A percentile compares a stretch with the other conserved stretches of the same genome.
Evolutionary conservation across 176 grass and related monocot species (phyloP).

Genomic region (Juncus effusus): DNA sequence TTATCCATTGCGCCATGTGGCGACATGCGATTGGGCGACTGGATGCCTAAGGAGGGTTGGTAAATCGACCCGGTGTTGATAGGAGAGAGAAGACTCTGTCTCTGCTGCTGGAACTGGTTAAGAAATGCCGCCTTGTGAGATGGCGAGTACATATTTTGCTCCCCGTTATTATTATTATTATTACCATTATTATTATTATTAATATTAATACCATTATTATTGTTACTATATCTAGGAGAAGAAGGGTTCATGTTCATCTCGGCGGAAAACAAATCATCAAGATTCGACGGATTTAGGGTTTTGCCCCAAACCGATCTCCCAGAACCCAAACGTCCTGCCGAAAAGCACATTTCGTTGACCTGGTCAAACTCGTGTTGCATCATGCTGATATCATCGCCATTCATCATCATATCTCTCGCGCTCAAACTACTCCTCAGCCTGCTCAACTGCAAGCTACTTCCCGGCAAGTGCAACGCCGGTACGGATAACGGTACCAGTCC

Average conservation of each 20-base stretch:
- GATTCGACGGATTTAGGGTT: slow-evolving; percentile 49
- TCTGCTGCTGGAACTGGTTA: slow-evolving; percentile 83
- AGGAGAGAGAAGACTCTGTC: slow-evolving; percentile 70
- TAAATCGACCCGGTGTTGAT: slow-evolving; percentile 61
- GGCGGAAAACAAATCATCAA: slow-evolving; percentile 76
- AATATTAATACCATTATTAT: slow-evolving; percentile 36
- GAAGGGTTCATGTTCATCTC: slow-evolving; percentile 47
- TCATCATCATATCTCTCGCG: slow-evolving; percentile 54
- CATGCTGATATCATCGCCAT: slow-evolving; percentile 42
- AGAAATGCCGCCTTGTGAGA: slow-evolving; percentile 71
- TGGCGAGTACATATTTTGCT: slow-evolving; percentile 60
- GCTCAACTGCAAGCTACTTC: slow-evolving; percentile 73
- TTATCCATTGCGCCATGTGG: slow-evolving; percentile 41
- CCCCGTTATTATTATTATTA: slow-evolving; percentile 29
- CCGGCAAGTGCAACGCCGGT: slow-evolving; percentile 58
- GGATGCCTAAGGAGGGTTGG: slow-evolving; percentile 54
- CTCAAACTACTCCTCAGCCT: slow-evolving; percentile 61
- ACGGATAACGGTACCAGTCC: slow-evolving; percentile 62
- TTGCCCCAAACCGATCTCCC: slow-evolving; percentile 36
- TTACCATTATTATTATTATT: slow-evolving; percentile 44
- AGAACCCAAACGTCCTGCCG: slow-evolving; percentile 33
- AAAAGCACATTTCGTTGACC: slow-evolving; percentile 45
- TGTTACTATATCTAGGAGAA: slow-evolving; percentile 52
- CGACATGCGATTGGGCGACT: slow-evolving; percentile 63
- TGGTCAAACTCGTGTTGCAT: slow-evolving; percentile 53